phyloP scores from a whole-genome alignment of 2,329 filamentous ascomycete genomes.

The Xylariales sp. region DNA sequence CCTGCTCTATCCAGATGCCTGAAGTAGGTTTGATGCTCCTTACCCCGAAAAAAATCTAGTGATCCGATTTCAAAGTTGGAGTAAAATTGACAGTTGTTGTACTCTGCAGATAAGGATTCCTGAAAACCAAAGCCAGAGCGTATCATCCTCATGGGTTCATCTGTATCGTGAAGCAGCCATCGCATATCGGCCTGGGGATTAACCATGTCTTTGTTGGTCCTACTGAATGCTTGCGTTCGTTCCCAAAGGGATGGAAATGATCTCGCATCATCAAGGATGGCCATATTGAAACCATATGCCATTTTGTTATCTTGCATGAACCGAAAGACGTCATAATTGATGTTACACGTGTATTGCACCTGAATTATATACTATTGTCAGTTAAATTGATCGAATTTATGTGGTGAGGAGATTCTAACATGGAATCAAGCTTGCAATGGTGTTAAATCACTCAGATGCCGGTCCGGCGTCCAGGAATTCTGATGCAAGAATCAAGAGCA shows the following conservation, averaged over 20 bases:
- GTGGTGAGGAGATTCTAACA: too few species aligned
- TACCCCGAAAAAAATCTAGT: constrained; percentile 44
- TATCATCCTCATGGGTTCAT: constrained; percentile 11
- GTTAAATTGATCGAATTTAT: too few species aligned
- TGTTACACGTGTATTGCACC: constrained; percentile 51
- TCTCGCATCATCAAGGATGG: constrained; percentile 38
- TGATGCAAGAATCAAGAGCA: too few species aligned
- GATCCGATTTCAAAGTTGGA: constrained; percentile 52
- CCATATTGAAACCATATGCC: constrained; percentile 64
- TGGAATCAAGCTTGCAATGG: too few species aligned
- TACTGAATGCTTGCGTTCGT: constrained; percentile 40
- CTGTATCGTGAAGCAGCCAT: constrained; percentile 37
- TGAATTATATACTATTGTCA: constrained; percentile 21
- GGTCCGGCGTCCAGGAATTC: too few species aligned
- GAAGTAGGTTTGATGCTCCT: constrained; percentile 42
- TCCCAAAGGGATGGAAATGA: constrained; percentile 40
- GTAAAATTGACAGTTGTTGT: constrained; percentile 46
- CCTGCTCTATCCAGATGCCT: constrained; percentile 43
- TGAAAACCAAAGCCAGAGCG: constrained; percentile 5
- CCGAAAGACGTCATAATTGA: constrained; percentile 82
- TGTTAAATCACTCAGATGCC: too few species aligned
- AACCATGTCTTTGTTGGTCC: constrained; percentile 36
- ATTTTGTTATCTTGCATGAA: constrained; percentile 83
- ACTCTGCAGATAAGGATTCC: constrained; percentile 23
- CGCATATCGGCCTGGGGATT: constrained; percentile 43